phyloP scores from a whole-genome alignment of 768 basidiomycete species.

The Jaapia argillacea region DNA sequence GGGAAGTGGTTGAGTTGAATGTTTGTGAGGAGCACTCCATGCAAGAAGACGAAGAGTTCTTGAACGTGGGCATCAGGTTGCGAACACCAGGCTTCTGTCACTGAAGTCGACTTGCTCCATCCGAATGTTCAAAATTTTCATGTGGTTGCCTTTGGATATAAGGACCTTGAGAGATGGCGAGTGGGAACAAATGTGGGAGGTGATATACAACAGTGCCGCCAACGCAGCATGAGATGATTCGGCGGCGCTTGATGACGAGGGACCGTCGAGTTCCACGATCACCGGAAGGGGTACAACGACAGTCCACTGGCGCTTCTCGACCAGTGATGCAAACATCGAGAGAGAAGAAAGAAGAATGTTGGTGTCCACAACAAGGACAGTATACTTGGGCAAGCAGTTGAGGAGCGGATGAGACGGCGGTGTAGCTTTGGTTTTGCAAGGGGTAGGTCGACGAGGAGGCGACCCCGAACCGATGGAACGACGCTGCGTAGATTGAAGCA shows the following conservation, averaged over 20 bases:
- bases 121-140: conserved; percentile 71
- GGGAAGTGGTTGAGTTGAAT: conserved; percentile 90
- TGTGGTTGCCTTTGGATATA: conserved; percentile 91
- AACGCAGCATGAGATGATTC: conserved; percentile 69
- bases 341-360: conserved; percentile 89
- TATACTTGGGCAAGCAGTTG: conserved; percentile 73
- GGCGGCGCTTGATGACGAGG: conserved; percentile 45
- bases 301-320: conserved; percentile 81
- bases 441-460: conserved; percentile 16
- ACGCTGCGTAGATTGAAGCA: conserved; percentile 43
- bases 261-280: conserved; percentile 95
- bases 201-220: conserved; percentile 66
- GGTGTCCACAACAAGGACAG: conserved; percentile 86
- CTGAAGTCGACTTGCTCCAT: conserved; percentile 83
- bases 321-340: conserved; percentile 55
- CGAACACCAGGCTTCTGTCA: conserved; percentile 66
- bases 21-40: conserved; percentile 96
- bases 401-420: conserved; percentile 30
- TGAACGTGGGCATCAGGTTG: conserved; percentile 63
- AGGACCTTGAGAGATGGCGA: conserved; percentile 81
- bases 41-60: conserved; percentile 84
- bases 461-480: too few relatives aligned
- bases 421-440: conserved; percentile 17
- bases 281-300: conserved; percentile 89
- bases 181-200: conserved; percentile 65